Conservation (phyloP, 169 alveolate genomes). For the Plasmodium cynomolgi region DNA sequence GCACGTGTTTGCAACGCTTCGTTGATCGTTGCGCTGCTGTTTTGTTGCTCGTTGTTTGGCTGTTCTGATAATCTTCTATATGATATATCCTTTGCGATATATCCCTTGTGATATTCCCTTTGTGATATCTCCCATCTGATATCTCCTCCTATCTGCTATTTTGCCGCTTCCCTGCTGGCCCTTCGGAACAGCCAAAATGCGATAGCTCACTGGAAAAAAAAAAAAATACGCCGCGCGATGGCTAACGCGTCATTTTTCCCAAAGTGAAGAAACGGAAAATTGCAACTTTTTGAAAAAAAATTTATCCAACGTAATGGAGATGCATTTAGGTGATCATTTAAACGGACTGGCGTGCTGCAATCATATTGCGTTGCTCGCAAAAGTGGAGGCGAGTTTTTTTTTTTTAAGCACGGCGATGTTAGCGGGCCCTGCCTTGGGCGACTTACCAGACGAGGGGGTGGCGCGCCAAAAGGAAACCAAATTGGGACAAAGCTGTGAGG, state of each 20-base stretch:
- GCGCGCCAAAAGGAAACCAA: neutral
- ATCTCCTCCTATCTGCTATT: neutral
- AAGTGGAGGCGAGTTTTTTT: neutral
- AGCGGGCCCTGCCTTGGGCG: neutral
- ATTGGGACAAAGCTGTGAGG: neutral
- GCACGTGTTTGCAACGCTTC: neutral
- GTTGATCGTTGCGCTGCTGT: neutral
- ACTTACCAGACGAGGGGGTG: neutral
- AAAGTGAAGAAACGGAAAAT: neutral
- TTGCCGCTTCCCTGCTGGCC: neutral
- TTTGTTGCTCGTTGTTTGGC: neutral
- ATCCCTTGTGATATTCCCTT: neutral
- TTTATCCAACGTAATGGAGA: neutral
- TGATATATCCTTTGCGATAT: neutral
- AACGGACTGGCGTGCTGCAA: neutral
- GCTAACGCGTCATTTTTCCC: neutral
- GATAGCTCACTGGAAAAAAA: neutral
- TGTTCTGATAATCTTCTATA: neutral
- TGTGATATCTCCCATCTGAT: too few relatives aligned
- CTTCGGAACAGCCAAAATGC: neutral
- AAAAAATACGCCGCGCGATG: neutral
- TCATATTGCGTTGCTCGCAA: neutral
- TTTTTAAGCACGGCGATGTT: neutral
- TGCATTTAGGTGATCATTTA: neutral
- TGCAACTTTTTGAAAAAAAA: neutral